Percentiles rank a stretch among this genome's conserved stretches.
phyloP scores from a whole-genome alignment of 140 eudicot genomes.

The Flaveria floridana region DNA sequence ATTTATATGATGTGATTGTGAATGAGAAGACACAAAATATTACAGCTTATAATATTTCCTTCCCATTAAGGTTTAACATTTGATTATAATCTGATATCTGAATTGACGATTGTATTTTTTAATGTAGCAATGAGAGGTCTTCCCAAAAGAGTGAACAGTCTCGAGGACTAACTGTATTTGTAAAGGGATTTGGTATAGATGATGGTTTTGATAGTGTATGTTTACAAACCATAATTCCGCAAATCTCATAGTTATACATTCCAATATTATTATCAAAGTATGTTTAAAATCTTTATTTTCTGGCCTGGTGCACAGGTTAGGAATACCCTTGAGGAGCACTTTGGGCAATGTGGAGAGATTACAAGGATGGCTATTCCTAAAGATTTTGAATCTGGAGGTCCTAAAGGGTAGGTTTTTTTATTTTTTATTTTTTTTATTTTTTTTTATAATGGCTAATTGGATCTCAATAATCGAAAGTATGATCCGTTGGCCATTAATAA shows the following conservation, averaged over 20 bases:
- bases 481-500: neutral
- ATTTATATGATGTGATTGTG: no score
- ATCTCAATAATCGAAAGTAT: neutral
- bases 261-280: neutral
- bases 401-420: constrained; percentile 59
- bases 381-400: constrained; percentile 48
- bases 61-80: neutral
- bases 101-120: neutral
- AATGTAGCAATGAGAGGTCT: constrained; percentile 39
- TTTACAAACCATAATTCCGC: neutral
- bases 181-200: constrained; percentile 62
- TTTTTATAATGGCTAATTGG: neutral
- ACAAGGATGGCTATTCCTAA: constrained; percentile 57
- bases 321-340: constrained; percentile 56
- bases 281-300: neutral
- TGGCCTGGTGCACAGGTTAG: constrained; percentile 47
- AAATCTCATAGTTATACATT: neutral
- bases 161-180: constrained; percentile 47
- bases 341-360: constrained; percentile 80
- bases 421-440: no score
- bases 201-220: constrained; percentile 56
- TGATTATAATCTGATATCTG: neutral
- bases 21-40: no score
- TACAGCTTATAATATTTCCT: constrained; percentile 31
- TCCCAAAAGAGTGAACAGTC: constrained; percentile 45